Conservation (phyloP, 1,139 yeast genomes). For the Diutina sp. region DNA sequence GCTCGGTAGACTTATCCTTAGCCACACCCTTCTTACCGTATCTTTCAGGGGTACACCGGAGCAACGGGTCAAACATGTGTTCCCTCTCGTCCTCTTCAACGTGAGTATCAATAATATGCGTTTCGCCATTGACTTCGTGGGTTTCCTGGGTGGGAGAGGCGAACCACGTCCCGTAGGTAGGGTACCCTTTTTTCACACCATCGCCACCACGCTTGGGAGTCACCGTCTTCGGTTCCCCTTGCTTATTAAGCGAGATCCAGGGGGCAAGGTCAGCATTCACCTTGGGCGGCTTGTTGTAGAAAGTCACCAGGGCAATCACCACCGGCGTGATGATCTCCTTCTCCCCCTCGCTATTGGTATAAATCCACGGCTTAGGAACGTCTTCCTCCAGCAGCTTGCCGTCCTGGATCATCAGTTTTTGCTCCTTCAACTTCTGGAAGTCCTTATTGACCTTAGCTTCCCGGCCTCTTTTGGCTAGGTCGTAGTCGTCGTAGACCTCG, state of each 20-base stretch:
- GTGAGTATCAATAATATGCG: slow-evolving; percentile 38
- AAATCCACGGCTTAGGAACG: slow-evolving; percentile 46
- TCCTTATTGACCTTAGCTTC: slow-evolving; percentile 19
- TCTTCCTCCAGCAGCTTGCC: slow-evolving; percentile 6
- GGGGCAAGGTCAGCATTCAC: slow-evolving; percentile 59
- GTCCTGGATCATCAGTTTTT: slow-evolving; percentile 3
- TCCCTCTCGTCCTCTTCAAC: slow-evolving; percentile 60
- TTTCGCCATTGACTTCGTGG: slow-evolving; percentile 39
- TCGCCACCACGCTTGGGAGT: slow-evolving; percentile 67
- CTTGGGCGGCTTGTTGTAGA: slow-evolving; percentile 58
- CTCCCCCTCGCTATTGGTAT: slow-evolving; percentile 48
- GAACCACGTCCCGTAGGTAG: slow-evolving; percentile 69
- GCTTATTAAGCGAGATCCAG: slow-evolving; percentile 71
- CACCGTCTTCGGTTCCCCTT: slow-evolving; percentile 74
- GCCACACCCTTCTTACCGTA: slow-evolving; percentile 56
- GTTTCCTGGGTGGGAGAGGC: slow-evolving; percentile 52
- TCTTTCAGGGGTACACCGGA: slow-evolving; percentile 74
- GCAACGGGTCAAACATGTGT: slow-evolving; percentile 57
- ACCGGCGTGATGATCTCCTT: slow-evolving; percentile 69
- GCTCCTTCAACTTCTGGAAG: slow-evolving; percentile 20
- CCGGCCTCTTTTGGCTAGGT: background rate
- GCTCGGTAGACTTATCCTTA: slow-evolving; percentile 45
- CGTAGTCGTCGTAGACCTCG: background rate
- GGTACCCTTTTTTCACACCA: slow-evolving; percentile 47
- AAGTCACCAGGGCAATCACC: slow-evolving; percentile 70